These are phyloP conservation scores for Macadamia tetraphylla DNA, from an alignment of 164 flowering plant genomes.

Conservation along the genomic window DNA sequence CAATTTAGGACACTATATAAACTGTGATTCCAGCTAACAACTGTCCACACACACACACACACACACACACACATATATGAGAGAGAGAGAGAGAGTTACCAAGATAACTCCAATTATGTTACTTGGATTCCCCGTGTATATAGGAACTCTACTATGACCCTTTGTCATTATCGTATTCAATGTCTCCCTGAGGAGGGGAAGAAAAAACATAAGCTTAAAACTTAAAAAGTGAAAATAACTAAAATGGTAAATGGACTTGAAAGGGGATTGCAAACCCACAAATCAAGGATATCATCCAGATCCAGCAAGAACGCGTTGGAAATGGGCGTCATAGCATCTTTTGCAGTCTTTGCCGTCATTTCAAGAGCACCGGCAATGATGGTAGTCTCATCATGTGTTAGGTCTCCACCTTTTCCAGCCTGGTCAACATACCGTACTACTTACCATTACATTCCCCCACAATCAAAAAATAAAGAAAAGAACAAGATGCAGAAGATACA, in stretches of 20 bases:
- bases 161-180: conserved; percentile 68
- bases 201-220: conserved; percentile 5
- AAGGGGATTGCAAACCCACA: conserved; percentile 52
- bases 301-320: conserved; percentile 88
- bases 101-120: conserved; percentile 80
- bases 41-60: too few relatives aligned
- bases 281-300: conserved; percentile 78
- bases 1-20: too few relatives aligned
- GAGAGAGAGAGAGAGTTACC: conserved; percentile 32
- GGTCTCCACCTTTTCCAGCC: conserved; percentile 99
- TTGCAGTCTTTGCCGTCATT: conserved; percentile 86
- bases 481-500: not conserved
- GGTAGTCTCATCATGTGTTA: conserved; percentile 96
- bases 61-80: too few relatives aligned
- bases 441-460: not conserved
- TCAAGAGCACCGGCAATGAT: conserved; percentile 93
- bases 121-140: conserved; percentile 52
- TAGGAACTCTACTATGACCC: conserved; percentile 94
- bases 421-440: conserved; percentile 19
- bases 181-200: conserved; percentile 47
- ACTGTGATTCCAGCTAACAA: too few relatives aligned
- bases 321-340: conserved; percentile 94
- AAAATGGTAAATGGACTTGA: conserved; percentile 1
- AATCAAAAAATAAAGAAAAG: not conserved
- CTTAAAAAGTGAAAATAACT: not conserved